phyloP scores from a whole-genome alignment of 306 rosid species.

The Oemleria cerasiformis region DNA sequence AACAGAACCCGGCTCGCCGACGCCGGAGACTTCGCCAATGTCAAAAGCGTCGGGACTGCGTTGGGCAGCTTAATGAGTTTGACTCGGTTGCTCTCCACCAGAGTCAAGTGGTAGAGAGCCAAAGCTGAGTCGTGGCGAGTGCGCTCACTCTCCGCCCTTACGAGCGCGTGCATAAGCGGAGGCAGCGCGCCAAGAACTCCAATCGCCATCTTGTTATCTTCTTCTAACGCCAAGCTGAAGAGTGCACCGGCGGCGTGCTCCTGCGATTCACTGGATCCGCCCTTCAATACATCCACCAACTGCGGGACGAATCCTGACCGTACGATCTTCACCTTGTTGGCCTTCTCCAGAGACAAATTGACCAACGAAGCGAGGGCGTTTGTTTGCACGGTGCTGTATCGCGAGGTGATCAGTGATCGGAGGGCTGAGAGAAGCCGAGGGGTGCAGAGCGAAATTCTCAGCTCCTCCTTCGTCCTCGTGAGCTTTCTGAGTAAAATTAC shows the following conservation, averaged over 20 bases:
- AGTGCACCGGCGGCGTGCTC: slow-evolving; percentile 97
- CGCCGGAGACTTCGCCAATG: slow-evolving; percentile 41
- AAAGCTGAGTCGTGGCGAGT: slow-evolving; percentile 80
- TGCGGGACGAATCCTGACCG: slow-evolving; percentile 71
- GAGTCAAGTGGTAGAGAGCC: slow-evolving; percentile 66
- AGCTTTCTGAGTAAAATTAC: slow-evolving; percentile 49
- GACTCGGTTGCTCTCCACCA: slow-evolving; percentile 77
- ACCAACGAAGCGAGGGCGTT: slow-evolving; percentile 78
- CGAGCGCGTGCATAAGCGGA: slow-evolving; percentile 69
- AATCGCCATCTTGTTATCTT: slow-evolving; percentile 90
- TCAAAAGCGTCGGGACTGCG: slow-evolving; percentile 48
- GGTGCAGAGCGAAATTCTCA: slow-evolving; percentile 61
- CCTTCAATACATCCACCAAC: slow-evolving; percentile 63
- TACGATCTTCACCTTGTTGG: slow-evolving; percentile 79
- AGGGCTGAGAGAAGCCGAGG: slow-evolving; percentile 48
- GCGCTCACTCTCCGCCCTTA: slow-evolving; percentile 63
- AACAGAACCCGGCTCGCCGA: slow-evolving; percentile 53
- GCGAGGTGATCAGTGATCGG: slow-evolving; percentile 40
- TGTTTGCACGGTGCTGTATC: slow-evolving; percentile 59
- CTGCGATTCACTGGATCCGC: slow-evolving; percentile 66
- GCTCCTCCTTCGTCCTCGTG: slow-evolving; percentile 52
- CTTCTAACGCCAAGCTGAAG: slow-evolving; percentile 74
- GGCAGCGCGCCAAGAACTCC: slow-evolving; percentile 81
- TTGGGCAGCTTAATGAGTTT: slow-evolving; percentile 76
- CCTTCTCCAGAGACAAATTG: slow-evolving; percentile 76